Percentiles rank a stretch among this genome's conserved stretches.
phyloP scores from a whole-genome alignment of 345 rosid genomes.

The Sisymbrium irio region DNA sequence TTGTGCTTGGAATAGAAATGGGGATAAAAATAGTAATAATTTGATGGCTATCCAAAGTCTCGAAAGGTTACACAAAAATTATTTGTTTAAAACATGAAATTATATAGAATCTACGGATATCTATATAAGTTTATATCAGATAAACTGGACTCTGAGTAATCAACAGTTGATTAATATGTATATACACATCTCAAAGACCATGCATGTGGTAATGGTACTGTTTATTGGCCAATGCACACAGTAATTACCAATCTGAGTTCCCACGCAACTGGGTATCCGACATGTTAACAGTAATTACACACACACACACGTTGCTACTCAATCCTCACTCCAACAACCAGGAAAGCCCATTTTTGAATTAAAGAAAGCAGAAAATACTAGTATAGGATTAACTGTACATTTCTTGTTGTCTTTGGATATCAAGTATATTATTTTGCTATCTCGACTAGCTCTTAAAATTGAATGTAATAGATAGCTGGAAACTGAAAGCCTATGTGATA shows the following conservation, averaged over 20 bases:
- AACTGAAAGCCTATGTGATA: neutral
- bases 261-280: constrained; percentile 29
- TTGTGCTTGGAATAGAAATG: neutral
- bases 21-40: neutral
- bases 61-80: constrained; percentile 16
- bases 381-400: neutral
- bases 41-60: constrained; percentile 23
- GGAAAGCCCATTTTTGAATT: neutral
- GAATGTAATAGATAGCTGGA: neutral
- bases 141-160: constrained; percentile 16
- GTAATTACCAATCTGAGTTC: constrained; percentile 23
- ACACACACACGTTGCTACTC: constrained; percentile 2
- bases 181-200: constrained; percentile 7
- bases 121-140: neutral
- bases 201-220: constrained; percentile 34
- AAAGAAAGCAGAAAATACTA: neutral
- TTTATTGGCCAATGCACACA: neutral
- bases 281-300: constrained; percentile 1
- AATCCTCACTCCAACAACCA: constrained; percentile 4
- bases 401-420: neutral
- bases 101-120: neutral
- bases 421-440: neutral
- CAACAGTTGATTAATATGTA: neutral
- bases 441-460: neutral
- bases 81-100: neutral